Conservation (phyloP, 2,329 filamentous ascomycete species). For the Orbilia javanica region DNA sequence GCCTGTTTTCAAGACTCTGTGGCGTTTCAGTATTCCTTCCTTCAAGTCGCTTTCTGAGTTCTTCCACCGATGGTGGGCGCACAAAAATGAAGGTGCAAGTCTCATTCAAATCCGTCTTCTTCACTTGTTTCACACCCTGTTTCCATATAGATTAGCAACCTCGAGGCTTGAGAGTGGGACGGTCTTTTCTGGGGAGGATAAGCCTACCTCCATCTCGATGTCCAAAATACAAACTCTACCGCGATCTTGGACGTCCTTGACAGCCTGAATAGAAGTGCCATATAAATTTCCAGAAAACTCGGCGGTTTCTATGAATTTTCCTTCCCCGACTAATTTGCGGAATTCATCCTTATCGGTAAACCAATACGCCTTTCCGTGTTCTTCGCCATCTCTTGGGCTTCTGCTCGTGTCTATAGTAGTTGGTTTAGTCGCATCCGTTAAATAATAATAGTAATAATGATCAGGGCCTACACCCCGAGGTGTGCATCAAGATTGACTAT, state of each 20-base stretch:
- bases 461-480: background rate
- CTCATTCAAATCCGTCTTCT: slow-evolving; percentile 78
- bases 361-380: slow-evolving; percentile 83
- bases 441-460: background rate
- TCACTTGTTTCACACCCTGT: slow-evolving; percentile 88
- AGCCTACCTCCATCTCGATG: slow-evolving; percentile 87
- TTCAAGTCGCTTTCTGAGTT: slow-evolving; percentile 79
- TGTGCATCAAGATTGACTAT: background rate
- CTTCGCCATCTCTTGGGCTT: slow-evolving; percentile 78
- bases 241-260: slow-evolving; percentile 73
- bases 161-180: background rate
- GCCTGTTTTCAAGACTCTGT: slow-evolving; percentile 76
- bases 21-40: slow-evolving; percentile 84
- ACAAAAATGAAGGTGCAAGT: slow-evolving; percentile 80
- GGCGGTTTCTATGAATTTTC: slow-evolving; percentile 87
- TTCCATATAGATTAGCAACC: slow-evolving; percentile 64
- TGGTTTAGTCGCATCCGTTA: no score
- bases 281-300: slow-evolving; percentile 88
- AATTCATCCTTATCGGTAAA: slow-evolving; percentile 77
- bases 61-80: slow-evolving; percentile 79
- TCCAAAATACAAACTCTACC: slow-evolving; percentile 84
- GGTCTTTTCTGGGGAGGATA: background rate
- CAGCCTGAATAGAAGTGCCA: slow-evolving; percentile 83
- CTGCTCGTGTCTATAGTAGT: slow-evolving; percentile 80
- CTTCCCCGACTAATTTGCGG: slow-evolving; percentile 74